Conservation (phyloP, 352 stramenopile species). For the Phytophthora pisi region DNA sequence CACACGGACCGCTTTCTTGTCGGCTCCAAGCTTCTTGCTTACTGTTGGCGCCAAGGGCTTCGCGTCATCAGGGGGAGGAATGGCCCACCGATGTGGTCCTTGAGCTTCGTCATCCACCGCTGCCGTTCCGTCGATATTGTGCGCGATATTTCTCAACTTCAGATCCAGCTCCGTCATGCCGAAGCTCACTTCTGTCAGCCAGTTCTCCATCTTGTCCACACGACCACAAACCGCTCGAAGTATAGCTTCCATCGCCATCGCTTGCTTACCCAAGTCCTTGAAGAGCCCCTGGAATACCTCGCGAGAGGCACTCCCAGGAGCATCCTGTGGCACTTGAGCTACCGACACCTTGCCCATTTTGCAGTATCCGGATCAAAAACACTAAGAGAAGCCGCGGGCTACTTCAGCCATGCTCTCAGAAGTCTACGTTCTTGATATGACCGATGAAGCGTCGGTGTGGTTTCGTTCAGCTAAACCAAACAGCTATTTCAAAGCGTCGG, state of each 20-base stretch:
- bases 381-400: not conserved
- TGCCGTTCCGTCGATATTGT: slow-evolving; percentile 81
- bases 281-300: slow-evolving; percentile 78
- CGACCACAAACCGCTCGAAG: slow-evolving; percentile 71
- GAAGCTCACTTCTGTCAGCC: slow-evolving; percentile 75
- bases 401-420: not conserved
- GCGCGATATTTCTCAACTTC: slow-evolving; percentile 77
- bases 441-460: slow-evolving; percentile 21
- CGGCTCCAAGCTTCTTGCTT: slow-evolving; percentile 57
- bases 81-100: slow-evolving; percentile 50
- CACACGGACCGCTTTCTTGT: slow-evolving; percentile 62
- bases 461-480: slow-evolving; percentile 12
- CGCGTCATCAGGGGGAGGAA: slow-evolving; percentile 37
- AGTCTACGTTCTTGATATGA: not conserved
- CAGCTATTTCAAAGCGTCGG: slow-evolving; percentile 13
- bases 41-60: slow-evolving; percentile 37
- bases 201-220: slow-evolving; percentile 76
- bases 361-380: slow-evolving; percentile 9
- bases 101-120: slow-evolving; percentile 60
- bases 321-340: slow-evolving; percentile 19
- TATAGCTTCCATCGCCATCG: slow-evolving; percentile 78
- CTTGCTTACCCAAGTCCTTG: slow-evolving; percentile 72
- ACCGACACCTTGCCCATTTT: slow-evolving; percentile 40
- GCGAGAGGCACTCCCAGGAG: slow-evolving; percentile 36
- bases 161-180: slow-evolving; percentile 79